These are phyloP conservation scores for Trichaptum fuscoviolaceum DNA, from an alignment of 768 basidiomycete species.

Conservation along the genomic window DNA sequence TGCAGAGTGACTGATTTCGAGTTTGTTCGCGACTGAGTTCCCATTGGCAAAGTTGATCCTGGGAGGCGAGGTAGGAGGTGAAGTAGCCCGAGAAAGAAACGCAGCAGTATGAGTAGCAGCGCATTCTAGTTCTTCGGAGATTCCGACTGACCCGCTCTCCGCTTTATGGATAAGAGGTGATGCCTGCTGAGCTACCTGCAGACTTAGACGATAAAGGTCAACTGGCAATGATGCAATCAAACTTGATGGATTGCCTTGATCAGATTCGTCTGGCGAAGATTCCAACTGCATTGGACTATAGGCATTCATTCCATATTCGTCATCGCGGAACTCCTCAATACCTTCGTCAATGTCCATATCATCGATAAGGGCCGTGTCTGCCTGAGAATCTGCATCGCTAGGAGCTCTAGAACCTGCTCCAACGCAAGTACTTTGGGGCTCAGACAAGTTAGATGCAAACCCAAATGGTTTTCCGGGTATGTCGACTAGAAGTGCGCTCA, in stretches of 20 bases:
- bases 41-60: neutral
- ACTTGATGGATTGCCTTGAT: neutral
- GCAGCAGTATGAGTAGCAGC: neutral
- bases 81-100: neutral
- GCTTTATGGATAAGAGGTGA: neutral
- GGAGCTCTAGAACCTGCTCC: neutral
- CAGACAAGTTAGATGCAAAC: neutral
- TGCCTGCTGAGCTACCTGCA: neutral
- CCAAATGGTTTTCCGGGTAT: too few relatives aligned
- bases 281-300: neutral
- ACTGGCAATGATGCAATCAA: neutral
- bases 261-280: neutral
- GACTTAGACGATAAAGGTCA: neutral
- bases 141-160: neutral
- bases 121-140: neutral
- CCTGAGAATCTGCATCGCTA: neutral
- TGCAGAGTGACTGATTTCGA: neutral
- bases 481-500: neutral
- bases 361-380: neutral
- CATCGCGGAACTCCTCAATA: neutral
- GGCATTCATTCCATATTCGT: neutral
- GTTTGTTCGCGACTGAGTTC: neutral
- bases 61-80: neutral
- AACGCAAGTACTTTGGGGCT: neutral
- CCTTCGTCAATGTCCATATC: neutral